Conservation (phyloP, 2,329 filamentous ascomycete genomes). For the Fusarium protoensiforme region DNA sequence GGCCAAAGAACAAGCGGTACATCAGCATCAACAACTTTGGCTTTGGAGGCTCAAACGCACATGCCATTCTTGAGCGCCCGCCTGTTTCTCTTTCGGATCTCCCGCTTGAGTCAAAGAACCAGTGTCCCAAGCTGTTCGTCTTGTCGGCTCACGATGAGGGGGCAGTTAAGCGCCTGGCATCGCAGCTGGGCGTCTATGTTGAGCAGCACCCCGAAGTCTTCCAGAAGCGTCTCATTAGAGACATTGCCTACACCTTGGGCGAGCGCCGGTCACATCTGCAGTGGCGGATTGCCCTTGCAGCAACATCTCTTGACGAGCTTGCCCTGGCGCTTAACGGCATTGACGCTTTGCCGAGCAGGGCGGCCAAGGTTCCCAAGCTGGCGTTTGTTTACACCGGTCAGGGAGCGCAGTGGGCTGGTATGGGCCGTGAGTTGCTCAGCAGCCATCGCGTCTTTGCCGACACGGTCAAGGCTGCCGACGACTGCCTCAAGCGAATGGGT, state of each 20-base stretch:
- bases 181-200: neutral
- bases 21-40: slow-evolving; percentile 18
- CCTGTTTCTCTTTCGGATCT: neutral
- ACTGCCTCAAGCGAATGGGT: slow-evolving; percentile 4
- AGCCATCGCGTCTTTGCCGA: neutral
- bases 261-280: neutral
- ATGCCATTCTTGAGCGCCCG: slow-evolving; percentile 3
- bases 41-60: slow-evolving; percentile 14
- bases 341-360: neutral
- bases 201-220: neutral
- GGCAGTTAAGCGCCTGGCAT: neutral
- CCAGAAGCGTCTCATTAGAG: neutral
- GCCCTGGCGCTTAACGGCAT: neutral
- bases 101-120: neutral
- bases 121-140: neutral
- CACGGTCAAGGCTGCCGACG: neutral
- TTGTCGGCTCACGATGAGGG: slow-evolving; percentile 14
- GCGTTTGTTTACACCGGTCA: slow-evolving; percentile 27
- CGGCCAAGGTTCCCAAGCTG: neutral
- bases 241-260: slow-evolving; percentile 14
- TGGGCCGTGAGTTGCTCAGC: slow-evolving; percentile 14
- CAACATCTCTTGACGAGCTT: neutral
- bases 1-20: neutral
- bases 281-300: slow-evolving; percentile 2
- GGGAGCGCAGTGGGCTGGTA: slow-evolving; percentile 24